Evolutionary conservation across 2,329 filamentous ascomycete genomes (phyloP).

Genomic region (Didymella sp.): DNA sequence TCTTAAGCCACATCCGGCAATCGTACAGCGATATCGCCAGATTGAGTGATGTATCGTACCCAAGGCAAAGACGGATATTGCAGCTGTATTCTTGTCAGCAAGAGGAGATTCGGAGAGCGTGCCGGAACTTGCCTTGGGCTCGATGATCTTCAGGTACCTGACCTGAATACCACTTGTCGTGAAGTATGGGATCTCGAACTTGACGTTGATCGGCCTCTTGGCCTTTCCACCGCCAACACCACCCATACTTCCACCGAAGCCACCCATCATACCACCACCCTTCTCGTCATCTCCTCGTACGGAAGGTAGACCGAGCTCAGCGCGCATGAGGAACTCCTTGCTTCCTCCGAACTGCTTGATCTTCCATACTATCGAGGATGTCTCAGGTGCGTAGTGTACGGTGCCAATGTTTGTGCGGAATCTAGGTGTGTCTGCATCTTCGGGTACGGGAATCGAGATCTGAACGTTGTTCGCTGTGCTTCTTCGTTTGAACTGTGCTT

Average conservation of each 20-base stretch:
- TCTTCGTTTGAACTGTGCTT: constrained; percentile 96
- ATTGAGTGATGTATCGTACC: constrained; percentile 99
- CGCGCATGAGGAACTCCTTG: constrained; percentile 98
- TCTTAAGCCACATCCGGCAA: constrained; percentile 83
- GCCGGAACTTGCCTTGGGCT: constrained; percentile 82
- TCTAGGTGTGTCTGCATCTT: constrained; percentile 93
- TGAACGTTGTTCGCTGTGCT: constrained; percentile 99
- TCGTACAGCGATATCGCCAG: constrained; percentile 92
- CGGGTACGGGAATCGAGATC: constrained; percentile 94
- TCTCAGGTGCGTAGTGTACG: constrained; percentile 96
- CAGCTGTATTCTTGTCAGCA: constrained; percentile 63
- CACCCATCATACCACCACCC: constrained; percentile 96
- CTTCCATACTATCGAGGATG: constrained; percentile 98
- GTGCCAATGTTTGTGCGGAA: constrained; percentile 98
- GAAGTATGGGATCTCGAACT: constrained; percentile 99
- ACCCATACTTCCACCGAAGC: constrained; percentile 96
- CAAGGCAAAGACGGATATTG: constrained; percentile 98
- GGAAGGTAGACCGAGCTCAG: constrained; percentile 90
- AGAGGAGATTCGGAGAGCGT: background rate
- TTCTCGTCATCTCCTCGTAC: constrained; percentile 95
- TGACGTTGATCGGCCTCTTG: constrained; percentile 96
- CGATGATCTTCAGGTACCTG: constrained; percentile 97
- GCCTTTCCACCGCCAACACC: constrained; percentile 82
- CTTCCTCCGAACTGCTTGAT: constrained; percentile 99
- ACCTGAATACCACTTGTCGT: constrained; percentile 99